Conservation (phyloP, 345 rosid genomes). For the Streptanthus diversifolius region DNA sequence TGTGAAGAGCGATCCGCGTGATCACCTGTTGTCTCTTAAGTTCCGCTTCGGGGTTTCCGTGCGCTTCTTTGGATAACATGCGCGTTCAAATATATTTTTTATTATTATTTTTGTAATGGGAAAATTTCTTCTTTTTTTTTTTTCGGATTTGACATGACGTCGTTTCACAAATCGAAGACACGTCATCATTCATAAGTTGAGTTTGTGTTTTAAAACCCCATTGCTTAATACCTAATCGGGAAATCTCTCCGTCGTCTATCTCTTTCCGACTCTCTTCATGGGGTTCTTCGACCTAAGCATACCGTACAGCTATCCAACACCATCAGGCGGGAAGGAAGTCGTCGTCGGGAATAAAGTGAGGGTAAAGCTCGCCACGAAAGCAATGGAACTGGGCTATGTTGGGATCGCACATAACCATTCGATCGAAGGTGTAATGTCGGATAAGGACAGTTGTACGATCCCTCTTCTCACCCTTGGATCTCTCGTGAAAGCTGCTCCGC, state of each 20-base stretch:
- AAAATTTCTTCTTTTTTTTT: no score
- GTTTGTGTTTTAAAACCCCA: background rate
- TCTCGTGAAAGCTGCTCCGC: conserved; percentile 55
- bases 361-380: conserved; percentile 47
- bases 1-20: background rate
- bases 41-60: background rate
- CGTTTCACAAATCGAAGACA: background rate
- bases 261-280: conserved; percentile 34
- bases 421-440: conserved; percentile 28
- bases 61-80: background rate
- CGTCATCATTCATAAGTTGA: background rate
- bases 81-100: background rate
- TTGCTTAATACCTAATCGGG: conserved; percentile 28
- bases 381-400: conserved; percentile 70
- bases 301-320: conserved; percentile 43
- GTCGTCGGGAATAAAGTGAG: conserved; percentile 40
- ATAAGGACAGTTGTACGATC: conserved; percentile 29
- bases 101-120: rapidly evolving
- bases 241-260: background rate
- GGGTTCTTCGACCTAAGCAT: conserved; percentile 78
- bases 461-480: conserved; percentile 57
- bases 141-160: no score
- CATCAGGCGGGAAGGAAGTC: conserved; percentile 19
- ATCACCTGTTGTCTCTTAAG: background rate
- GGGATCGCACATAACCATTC: conserved; percentile 35